Base-by-base conservation (phyloP, 179 eudicot genomes). In the Patellifolia procumbens region DNA sequence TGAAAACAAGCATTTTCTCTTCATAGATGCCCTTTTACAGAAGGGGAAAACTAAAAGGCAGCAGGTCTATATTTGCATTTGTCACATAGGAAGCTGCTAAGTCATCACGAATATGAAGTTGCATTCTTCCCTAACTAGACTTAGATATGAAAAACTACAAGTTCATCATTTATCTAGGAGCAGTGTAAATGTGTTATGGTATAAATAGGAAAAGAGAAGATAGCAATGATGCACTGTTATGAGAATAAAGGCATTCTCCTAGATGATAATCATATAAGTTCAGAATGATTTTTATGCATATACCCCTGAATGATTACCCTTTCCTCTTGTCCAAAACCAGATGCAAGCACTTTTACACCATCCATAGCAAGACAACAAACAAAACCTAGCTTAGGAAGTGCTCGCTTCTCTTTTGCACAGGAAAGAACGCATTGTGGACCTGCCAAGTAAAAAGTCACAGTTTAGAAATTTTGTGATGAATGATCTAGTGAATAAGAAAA, bases 351-450 rank as follows among this genome's bases (percentile, higher is more conserved):
- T 87, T 91, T 95, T 72, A 93, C 92, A 76, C 98, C 97, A 83
- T 95, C 99, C 96, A 95, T 83, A 59, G 98, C 98, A 60, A 93
- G 98, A 84, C 99, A 95, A 78, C 99, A 95, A 82, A 89, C 88
- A 75, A 76, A 95, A 12, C 97, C 93, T 53, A 81, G 88, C 78
- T 86, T 93, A 66, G 99, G 98, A 52, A 95, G 91, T 31, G 75
- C 68, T 55, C 96, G 85, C 73, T 81, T 91, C 76, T 95, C 98
- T 89, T 91, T 93, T 35, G 98, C 98, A 83, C 99, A 95, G 55
- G 92, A 83, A 75, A 95, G 85, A 81, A 93, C 88, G 72, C 99
- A 95, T 68, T 90, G 99, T 69, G 99, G 99, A 83, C 99, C 99
- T 95, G 84, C 31, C 51, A 72, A 35, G 31, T 5, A 61, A 52